A percentile compares a stretch with the other conserved stretches of the same genome.
These are phyloP conservation scores for Bruguiera sexangula DNA, from an alignment of 345 rosid species.

Conservation along the genomic window DNA sequence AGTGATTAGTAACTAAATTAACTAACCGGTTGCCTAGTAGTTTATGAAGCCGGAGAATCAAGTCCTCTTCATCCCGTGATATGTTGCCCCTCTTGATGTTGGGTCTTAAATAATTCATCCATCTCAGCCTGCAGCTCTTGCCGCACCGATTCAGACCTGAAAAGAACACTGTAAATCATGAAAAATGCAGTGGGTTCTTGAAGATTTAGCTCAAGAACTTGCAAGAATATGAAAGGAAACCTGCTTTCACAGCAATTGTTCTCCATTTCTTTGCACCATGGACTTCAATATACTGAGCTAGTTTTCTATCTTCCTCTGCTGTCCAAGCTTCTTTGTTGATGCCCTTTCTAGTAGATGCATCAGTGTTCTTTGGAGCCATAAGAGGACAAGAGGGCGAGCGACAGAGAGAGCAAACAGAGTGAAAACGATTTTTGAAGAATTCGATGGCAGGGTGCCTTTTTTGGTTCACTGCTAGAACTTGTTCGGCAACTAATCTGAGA, in stretches of 20 bases:
- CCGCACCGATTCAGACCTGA: slow-evolving; percentile 54
- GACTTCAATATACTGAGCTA: slow-evolving; percentile 42
- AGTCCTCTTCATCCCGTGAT: slow-evolving; percentile 53
- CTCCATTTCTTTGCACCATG: slow-evolving; percentile 65
- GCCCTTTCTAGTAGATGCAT: slow-evolving; percentile 24
- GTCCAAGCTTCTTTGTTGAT: slow-evolving; percentile 60
- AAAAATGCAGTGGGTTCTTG: not conserved
- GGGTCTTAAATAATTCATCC: slow-evolving; percentile 62
- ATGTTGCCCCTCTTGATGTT: slow-evolving; percentile 66
- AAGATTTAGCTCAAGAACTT: not conserved
- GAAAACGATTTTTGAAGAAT: not conserved
- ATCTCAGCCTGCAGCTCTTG: slow-evolving; percentile 63
- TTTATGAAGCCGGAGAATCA: slow-evolving; percentile 54
- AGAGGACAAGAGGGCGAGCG: not conserved
- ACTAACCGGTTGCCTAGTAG: slow-evolving; percentile 54
- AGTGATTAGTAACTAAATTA: not conserved
- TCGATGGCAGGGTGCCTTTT: not conserved
- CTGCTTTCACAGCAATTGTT: slow-evolving; percentile 48
- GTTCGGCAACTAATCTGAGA: not conserved
- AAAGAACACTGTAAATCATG: not conserved
- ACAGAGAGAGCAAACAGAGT: not conserved
- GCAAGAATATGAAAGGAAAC: slow-evolving; percentile 17
- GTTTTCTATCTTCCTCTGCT: slow-evolving; percentile 51
- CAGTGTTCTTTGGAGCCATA: slow-evolving; percentile 43
- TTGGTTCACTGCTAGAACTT: not conserved